Conservation (phyloP, 768 basidiomycete genomes). For the Amylocystis lapponica region DNA sequence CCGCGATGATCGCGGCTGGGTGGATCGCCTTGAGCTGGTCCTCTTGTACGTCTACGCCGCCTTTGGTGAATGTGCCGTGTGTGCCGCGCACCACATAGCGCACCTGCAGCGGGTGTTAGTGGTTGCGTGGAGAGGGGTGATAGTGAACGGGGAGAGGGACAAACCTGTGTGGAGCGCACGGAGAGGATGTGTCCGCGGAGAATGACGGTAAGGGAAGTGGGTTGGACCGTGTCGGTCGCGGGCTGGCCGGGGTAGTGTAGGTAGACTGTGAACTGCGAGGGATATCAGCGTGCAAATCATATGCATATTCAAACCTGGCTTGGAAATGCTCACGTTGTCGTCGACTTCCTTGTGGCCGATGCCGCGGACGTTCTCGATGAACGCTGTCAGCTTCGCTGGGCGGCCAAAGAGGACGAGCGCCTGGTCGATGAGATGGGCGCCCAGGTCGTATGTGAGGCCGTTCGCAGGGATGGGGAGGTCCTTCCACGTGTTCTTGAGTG, state of each 20-base stretch:
- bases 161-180: conserved; percentile 55
- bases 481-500: conserved; percentile 74
- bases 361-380: conserved; percentile 65
- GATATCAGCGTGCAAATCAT: too few relatives aligned
- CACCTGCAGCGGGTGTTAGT: too few relatives aligned
- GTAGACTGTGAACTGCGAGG: conserved; percentile 15
- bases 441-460: conserved; percentile 73
- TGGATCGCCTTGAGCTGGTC: conserved; percentile 59
- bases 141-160: too few relatives aligned
- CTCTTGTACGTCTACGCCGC: conserved; percentile 76
- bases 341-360: conserved; percentile 60
- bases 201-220: conserved; percentile 59
- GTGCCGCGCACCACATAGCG: conserved; percentile 72
- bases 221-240: conserved; percentile 11
- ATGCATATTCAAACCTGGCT: too few relatives aligned
- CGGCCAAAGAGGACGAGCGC: conserved; percentile 69
- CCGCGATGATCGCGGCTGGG: conserved; percentile 38
- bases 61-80: conserved; percentile 67
- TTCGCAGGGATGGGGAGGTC: conserved; percentile 56
- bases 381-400: conserved; percentile 61
- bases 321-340: conserved; percentile 45
- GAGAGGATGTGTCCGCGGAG: conserved; percentile 68
- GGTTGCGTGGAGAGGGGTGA: too few relatives aligned
- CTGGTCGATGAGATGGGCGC: conserved; percentile 78
- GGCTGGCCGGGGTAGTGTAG: conserved; percentile 16